These are phyloP conservation scores for Microstegium vimineum DNA, from an alignment of 176 grass and related monocot species.

Conservation along the genomic window DNA sequence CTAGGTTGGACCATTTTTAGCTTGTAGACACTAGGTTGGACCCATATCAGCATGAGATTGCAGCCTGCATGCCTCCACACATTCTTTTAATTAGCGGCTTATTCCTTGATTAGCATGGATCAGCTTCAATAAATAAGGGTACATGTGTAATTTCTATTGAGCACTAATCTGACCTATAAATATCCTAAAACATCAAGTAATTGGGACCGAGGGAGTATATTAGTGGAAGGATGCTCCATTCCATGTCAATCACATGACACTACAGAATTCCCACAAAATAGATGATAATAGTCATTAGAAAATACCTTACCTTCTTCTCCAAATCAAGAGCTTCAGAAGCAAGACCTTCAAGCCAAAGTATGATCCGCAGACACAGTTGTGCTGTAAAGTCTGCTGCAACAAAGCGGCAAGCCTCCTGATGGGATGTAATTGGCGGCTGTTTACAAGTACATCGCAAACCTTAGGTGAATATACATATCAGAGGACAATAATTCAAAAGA, in stretches of 20 bases:
- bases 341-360: constrained; percentile 83
- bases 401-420: constrained; percentile 87
- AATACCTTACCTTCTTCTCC: constrained; percentile 60
- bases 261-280: constrained; percentile 3
- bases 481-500: neutral
- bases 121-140: too few relatives aligned
- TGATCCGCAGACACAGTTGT: constrained; percentile 64
- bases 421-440: constrained; percentile 81
- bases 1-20: too few relatives aligned
- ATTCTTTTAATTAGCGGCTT: too few relatives aligned
- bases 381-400: constrained; percentile 59
- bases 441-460: constrained; percentile 19
- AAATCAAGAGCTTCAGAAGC: constrained; percentile 88
- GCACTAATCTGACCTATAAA: too few relatives aligned
- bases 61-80: too few relatives aligned
- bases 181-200: too few relatives aligned
- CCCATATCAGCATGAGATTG: too few relatives aligned
- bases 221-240: neutral
- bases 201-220: neutral
- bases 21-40: too few relatives aligned
- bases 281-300: neutral
- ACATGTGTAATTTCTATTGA: too few relatives aligned
- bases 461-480: neutral
- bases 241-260: neutral
- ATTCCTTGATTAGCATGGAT: too few relatives aligned